A percentile compares a stretch with the other conserved stretches of the same genome.
Conservation (phyloP, 2,329 filamentous ascomycete genomes). For the Ceratocystis cacaofunesta region DNA sequence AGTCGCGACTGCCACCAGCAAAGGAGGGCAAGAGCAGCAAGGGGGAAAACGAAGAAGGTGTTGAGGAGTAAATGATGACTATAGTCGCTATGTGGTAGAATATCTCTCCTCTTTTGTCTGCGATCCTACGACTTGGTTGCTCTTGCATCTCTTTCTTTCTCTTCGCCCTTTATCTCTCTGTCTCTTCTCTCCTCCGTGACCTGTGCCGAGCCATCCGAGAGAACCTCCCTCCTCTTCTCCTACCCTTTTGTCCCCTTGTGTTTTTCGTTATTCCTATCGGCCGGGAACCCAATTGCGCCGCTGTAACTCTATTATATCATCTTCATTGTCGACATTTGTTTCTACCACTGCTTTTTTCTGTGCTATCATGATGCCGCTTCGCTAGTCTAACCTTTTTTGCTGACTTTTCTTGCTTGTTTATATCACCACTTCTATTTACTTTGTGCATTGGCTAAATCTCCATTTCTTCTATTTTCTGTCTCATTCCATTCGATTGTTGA, state of each 20-base stretch:
- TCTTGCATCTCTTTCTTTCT: neutral
- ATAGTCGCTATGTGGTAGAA: neutral
- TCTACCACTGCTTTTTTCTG: neutral
- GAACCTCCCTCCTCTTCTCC: constrained; percentile 9
- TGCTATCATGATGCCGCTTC: neutral
- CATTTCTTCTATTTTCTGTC: neutral
- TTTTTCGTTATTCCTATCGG: constrained; percentile 9
- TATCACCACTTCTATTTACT: constrained; percentile 1
- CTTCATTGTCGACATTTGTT: constrained; percentile 1
- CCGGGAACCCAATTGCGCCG: constrained; percentile 12
- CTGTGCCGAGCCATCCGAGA: neutral
- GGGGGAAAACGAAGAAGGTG: constrained; percentile 26
- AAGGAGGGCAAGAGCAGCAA: constrained; percentile 29
- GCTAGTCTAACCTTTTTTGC: neutral
- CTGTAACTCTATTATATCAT: constrained; percentile 14
- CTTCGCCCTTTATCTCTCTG: constrained; percentile 11
- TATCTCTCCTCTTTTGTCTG: no score
- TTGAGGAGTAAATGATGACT: constrained; percentile 20
- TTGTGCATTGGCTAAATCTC: neutral
- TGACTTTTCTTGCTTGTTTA: neutral
- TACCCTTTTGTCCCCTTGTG: constrained; percentile 7
- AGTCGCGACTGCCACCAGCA: constrained; percentile 34
- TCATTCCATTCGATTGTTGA: no score
- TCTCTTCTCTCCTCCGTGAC: neutral
- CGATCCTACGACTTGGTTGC: no score